A percentile compares a stretch with the other conserved stretches of the same genome.
Evolutionary conservation across 148 eudicot genomes (phyloP).

Genomic region (Limonium bicolor): DNA sequence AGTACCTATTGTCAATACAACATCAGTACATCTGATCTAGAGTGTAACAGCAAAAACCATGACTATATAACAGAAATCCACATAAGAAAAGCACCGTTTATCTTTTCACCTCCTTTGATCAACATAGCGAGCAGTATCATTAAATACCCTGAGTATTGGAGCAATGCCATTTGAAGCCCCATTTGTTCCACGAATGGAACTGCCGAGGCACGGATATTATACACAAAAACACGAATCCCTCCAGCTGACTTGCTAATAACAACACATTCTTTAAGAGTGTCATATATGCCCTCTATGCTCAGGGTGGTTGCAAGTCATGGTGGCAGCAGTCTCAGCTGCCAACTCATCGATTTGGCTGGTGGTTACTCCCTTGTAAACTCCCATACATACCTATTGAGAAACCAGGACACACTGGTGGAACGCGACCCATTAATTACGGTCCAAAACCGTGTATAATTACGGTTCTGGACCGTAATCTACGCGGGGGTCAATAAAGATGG

Average conservation of each 20-base stretch:
- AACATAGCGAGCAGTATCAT: constrained; percentile 97
- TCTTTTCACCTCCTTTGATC: constrained; percentile 98
- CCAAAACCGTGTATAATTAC: too few relatives aligned
- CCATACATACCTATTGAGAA: constrained; percentile 77
- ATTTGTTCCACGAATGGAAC: constrained; percentile 95
- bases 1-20: too few relatives aligned
- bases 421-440: too few relatives aligned
- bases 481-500: too few relatives aligned
- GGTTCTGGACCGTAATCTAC: too few relatives aligned
- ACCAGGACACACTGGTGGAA: too few relatives aligned
- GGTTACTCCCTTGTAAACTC: constrained; percentile 82
- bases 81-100: constrained; percentile 90
- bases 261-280: constrained; percentile 87
- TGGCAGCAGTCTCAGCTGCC: constrained; percentile 90
- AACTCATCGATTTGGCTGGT: constrained; percentile 84
- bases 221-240: constrained; percentile 80
- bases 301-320: constrained; percentile 75
- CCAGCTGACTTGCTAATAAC: constrained; percentile 97
- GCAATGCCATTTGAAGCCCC: constrained; percentile 96
- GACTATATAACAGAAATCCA: too few relatives aligned
- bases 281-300: constrained; percentile 95
- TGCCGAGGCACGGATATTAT: constrained; percentile 92
- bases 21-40: too few relatives aligned
- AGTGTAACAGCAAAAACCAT: background rate
- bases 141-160: constrained; percentile 89